A percentile compares a stretch with the other conserved stretches of the same genome.
These are phyloP conservation scores for Fulvia fulva DNA, from an alignment of 2,329 filamentous ascomycete genomes.

Conservation along the genomic window DNA sequence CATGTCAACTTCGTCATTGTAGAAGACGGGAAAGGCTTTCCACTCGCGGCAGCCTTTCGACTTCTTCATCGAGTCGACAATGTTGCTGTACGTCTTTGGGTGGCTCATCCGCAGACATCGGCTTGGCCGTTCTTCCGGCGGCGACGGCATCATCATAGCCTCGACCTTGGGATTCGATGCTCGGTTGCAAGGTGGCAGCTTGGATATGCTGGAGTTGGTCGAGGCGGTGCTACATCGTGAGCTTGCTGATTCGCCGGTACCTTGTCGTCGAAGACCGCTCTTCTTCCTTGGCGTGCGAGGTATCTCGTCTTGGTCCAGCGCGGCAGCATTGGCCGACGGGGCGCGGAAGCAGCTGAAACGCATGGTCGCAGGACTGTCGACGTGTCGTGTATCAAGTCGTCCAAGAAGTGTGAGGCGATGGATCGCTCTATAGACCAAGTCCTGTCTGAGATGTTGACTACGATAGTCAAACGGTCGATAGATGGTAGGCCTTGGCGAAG, in stretches of 20 bases:
- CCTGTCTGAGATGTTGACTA: conserved; percentile 2
- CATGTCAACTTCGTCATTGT: conserved; percentile 31
- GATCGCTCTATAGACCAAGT: not conserved
- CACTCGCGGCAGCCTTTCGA: conserved; percentile 31
- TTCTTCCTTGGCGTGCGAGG: conserved; percentile 20
- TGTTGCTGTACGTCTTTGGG: conserved; percentile 31
- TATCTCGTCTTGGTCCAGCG: conserved; percentile 18
- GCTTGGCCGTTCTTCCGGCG: conserved; percentile 23
- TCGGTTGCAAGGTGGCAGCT: conserved; percentile 30
- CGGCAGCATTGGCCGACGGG: conserved; percentile 11
- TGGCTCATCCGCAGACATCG: conserved; percentile 31
- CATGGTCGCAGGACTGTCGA: conserved; percentile 18
- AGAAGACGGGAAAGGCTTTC: conserved; percentile 33
- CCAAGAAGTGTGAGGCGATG: not conserved
- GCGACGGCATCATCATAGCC: conserved; percentile 34
- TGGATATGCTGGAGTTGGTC: conserved; percentile 31
- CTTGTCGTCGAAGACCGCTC: conserved; percentile 20
- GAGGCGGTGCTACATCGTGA: conserved; percentile 27
- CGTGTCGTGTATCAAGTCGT: conserved; percentile 4
- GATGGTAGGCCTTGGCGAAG: conserved; percentile 1
- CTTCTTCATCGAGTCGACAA: conserved; percentile 33
- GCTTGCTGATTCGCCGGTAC: conserved; percentile 23
- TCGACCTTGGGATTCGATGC: conserved; percentile 30
- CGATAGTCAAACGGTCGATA: conserved; percentile 2
- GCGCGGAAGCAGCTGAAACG: conserved; percentile 30